Evolutionary conservation across 164 flowering plant genomes (phyloP).

Genomic region (Vitis riparia): DNA sequence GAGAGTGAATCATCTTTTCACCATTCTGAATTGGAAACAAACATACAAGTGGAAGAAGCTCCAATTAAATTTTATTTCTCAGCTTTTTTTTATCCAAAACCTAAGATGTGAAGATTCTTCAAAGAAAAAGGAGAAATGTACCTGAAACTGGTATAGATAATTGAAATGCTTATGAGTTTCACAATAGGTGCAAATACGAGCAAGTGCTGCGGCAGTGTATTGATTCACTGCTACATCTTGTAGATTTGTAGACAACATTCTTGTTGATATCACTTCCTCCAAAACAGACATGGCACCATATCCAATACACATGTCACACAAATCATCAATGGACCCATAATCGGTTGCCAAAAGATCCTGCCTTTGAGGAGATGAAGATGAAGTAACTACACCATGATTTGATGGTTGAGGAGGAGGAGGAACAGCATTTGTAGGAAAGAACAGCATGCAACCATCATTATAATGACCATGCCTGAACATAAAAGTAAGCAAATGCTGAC

Average conservation of each 20-base stretch:
- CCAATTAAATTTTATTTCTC: not conserved
- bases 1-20: too few species aligned
- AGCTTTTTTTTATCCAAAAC: not conserved
- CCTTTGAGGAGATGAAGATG: constrained; percentile 86
- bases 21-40: not conserved
- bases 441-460: constrained; percentile 77
- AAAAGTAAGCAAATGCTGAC: constrained; percentile 76
- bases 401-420: constrained; percentile 80
- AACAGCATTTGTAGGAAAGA: constrained; percentile 76
- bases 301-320: constrained; percentile 84
- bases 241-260: constrained; percentile 49
- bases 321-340: constrained; percentile 93
- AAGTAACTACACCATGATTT: constrained; percentile 44
- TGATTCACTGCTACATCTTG: constrained; percentile 60
- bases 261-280: constrained; percentile 80
- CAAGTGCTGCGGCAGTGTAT: constrained; percentile 69
- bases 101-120: not conserved
- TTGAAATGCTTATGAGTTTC: constrained; percentile 94
- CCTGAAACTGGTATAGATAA: constrained; percentile 94
- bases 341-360: constrained; percentile 86
- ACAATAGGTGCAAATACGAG: constrained; percentile 85
- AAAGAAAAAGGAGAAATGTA: constrained; percentile 16
- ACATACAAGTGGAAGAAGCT: not conserved
- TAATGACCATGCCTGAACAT: constrained; percentile 95
- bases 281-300: constrained; percentile 85